A percentile compares a stretch with the other conserved stretches of the same genome.
These are phyloP conservation scores for Onygena corvina DNA, from an alignment of 2,329 filamentous ascomycete species.

Conservation along the genomic window DNA sequence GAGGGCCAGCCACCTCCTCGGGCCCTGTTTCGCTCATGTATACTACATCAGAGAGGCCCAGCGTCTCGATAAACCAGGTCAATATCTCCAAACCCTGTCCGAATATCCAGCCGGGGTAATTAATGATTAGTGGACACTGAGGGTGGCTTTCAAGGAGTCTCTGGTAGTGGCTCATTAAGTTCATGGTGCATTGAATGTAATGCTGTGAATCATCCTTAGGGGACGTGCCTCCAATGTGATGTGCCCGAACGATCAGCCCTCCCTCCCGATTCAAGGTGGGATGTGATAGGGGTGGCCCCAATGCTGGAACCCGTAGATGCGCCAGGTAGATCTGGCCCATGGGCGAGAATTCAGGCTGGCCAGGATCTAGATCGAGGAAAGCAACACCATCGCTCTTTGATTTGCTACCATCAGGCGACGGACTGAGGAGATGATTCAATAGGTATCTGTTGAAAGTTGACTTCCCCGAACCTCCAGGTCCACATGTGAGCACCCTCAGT, in stretches of 20 bases:
- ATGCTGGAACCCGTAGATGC: conserved; percentile 39
- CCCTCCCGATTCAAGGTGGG: conserved; percentile 26
- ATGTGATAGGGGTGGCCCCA: conserved; percentile 48
- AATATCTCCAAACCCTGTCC: conserved; percentile 41
- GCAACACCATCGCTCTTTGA: conserved; percentile 34
- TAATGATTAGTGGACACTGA: conserved; percentile 43
- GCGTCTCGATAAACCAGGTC: conserved; percentile 34
- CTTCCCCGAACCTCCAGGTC: conserved; percentile 47
- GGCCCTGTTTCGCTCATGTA: conserved; percentile 42
- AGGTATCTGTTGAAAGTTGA: conserved; percentile 48
- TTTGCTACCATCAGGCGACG: conserved; percentile 22
- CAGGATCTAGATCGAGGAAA: conserved; percentile 49
- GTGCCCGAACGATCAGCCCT: conserved; percentile 36
- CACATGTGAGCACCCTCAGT: conserved; percentile 40
- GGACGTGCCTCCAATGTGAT: conserved; percentile 42
- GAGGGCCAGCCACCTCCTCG: conserved; percentile 32
- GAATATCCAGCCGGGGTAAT: conserved; percentile 46
- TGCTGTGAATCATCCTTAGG: conserved; percentile 47
- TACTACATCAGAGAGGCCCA: conserved; percentile 42
- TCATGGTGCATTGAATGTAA: conserved; percentile 41
- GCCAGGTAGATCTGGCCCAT: conserved; percentile 49
- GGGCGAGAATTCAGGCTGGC: conserved; percentile 47
- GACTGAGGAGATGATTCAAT: conserved; percentile 42
- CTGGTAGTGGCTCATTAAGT: conserved; percentile 41
- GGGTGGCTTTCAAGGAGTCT: conserved; percentile 30